A percentile compares a stretch with the other conserved stretches of the same genome.
phyloP scores from a whole-genome alignment of 164 flowering plant genomes.

The Magnolia officinalis region DNA sequence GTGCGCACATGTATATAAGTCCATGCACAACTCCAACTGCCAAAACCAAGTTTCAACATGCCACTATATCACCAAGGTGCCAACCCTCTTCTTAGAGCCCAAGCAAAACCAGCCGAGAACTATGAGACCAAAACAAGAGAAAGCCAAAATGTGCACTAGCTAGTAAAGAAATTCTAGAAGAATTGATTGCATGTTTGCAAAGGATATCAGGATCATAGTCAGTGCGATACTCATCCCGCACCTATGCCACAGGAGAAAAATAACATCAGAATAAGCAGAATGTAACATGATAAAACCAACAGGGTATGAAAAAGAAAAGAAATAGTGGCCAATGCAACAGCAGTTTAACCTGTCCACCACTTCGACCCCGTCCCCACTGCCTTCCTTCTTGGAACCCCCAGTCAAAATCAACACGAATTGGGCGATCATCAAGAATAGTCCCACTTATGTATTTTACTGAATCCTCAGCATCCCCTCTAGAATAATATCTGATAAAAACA shows the following conservation, averaged over 20 bases:
- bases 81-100: too few relatives aligned
- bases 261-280: neutral
- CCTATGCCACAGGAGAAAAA: conserved; percentile 39
- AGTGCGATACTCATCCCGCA: conserved; percentile 96
- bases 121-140: neutral
- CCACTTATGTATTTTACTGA: conserved; percentile 93
- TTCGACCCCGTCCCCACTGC: conserved; percentile 99
- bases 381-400: conserved; percentile 99
- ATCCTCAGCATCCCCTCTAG: conserved; percentile 91
- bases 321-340: neutral
- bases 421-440: conserved; percentile 92
- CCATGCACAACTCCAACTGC: too few relatives aligned
- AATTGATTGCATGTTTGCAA: conserved; percentile 6
- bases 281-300: neutral
- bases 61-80: too few relatives aligned
- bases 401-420: conserved; percentile 97
- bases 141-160: neutral
- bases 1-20: too few relatives aligned
- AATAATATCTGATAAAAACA: conserved; percentile 61
- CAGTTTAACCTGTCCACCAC: conserved; percentile 87
- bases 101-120: neutral
- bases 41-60: too few relatives aligned
- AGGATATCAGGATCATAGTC: conserved; percentile 99
- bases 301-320: neutral
- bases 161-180: neutral